Base-by-base conservation (phyloP, 2,329 filamentous ascomycete species). In the Chaetomiaceae sp. region DNA sequence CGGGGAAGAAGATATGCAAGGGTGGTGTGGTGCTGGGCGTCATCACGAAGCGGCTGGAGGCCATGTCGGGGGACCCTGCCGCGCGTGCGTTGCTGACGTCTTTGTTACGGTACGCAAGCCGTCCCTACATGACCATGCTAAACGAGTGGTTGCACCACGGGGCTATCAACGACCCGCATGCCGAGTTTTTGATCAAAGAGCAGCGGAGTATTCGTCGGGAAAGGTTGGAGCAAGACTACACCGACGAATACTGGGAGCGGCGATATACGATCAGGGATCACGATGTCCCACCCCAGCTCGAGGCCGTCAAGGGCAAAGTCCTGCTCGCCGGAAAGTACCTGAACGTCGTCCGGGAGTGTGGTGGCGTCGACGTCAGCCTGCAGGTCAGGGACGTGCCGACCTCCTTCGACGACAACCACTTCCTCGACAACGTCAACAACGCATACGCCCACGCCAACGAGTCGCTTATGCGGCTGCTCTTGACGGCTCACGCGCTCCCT, bases 71-170 rank as follows among this genome's bases (percentile, higher is more conserved):
- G 37, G 93, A 98, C 61, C 93, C 93, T 4, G 85, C 88, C 1
- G 90, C 93, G 17, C 80, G 88, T 52, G 79, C 83, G 19, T 68
- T 98, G 17, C 74, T 98, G 10, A 93, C 88, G 10, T 84, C 83
- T 3, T 68, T 98, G 22, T 67, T 98, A 34, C 78, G 88, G 46
- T 91, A 97, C 65, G 85, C 91, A 1, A 96, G 90, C 59, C 80
- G 85, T 45, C 93, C 93, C 0, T 98, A 98, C 63, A 96, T 97
- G 90, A 78, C 79, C 34, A 98, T 98, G 93, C 71, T 98, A 50
- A 98, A 98, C 60, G 91, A 97, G 64, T 98, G 93, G 93, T 72
- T 98, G 14, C 93, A 98, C 61, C 91, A 95, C 60, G 93, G 93
- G 32, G 88, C 85, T 39, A 97, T 98, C 65, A 88, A 86, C 60